Base-by-base conservation (phyloP, 1,284 basidiomycete genomes). In the Microbotryomycetes sp. region DNA sequence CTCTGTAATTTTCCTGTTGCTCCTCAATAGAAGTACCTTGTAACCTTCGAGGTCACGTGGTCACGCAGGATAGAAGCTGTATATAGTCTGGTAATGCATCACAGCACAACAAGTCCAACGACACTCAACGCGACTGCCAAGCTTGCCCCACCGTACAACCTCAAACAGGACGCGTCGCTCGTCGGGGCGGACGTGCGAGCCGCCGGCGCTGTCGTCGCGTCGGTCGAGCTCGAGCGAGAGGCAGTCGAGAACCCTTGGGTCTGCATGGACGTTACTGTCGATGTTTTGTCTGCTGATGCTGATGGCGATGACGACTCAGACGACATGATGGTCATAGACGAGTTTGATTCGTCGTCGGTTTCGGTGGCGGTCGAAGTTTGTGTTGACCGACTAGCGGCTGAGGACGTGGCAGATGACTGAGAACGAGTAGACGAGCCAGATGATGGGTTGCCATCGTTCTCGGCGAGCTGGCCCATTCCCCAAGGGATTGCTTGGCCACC, bases 401-500 rank as follows among this genome's bases (percentile, higher is more conserved):
- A 41, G 11, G 35, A 41, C 35, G 35, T 41, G 9, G 35, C 9
- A 41, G 11, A 11, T 18, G 35, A 41, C 35, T 9, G 9, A 41
- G 35, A 11, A 11, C 35, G 11, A 41, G 35, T 18, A 11, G 35
- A 9, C 35, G 35, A 41, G 35, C 18, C 18, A 18, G 35, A 18
- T 11, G 35, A 9, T 18, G 35, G n/a, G n/a, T n/a, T n/a, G n/a
- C n/a, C n/a, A n/a, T n/a, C n/a, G n/a, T n/a, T n/a, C n/a, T n/a
- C n/a, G n/a, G 75, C 75, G 57, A 90, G 81, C 16, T 75, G 72
- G 53, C 88, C 89, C 5, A 68, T 76, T 47, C 89, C 89, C 86
- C 86, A 91, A 0, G 83, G 80, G 54, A 89, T 84, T 4, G 74
- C 45, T 5, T 79, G 51, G 9, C 73, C 81, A 64, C 79, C 76